Evolutionary conservation across 805 yeast species (phyloP).

Genomic region (Candida sanyiensis): DNA sequence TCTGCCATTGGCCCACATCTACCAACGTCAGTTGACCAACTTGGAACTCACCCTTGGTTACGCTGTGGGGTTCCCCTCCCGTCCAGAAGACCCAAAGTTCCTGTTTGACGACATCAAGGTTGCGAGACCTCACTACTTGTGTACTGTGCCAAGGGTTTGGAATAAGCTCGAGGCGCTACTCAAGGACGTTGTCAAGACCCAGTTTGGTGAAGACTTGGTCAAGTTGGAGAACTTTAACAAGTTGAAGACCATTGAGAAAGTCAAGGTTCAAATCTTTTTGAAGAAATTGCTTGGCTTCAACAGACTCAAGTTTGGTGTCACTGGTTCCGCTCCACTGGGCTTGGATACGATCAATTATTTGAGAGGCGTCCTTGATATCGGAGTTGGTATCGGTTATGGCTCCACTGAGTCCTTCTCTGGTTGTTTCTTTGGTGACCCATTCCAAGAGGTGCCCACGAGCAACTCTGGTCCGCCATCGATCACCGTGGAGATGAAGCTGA

Average conservation of each 20-base stretch:
- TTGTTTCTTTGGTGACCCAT: slow-evolving; percentile 35
- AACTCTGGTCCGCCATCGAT: slow-evolving; percentile 53
- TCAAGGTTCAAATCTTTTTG: slow-evolving; percentile 33
- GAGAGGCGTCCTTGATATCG: slow-evolving; percentile 46
- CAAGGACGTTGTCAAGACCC: slow-evolving; percentile 27
- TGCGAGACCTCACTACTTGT: slow-evolving; percentile 44
- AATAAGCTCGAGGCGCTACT: slow-evolving; percentile 54
- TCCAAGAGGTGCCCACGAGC: slow-evolving; percentile 36
- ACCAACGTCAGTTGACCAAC: slow-evolving; percentile 39
- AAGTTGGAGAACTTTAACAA: slow-evolving; percentile 2
- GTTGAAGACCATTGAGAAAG: slow-evolving; percentile 4
- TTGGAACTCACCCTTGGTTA: slow-evolving; percentile 41
- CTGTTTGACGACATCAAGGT: slow-evolving; percentile 51
- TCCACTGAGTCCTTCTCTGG: slow-evolving; percentile 68
- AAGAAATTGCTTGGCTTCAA: slow-evolving; percentile 40
- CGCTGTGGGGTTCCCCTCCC: slow-evolving; percentile 24
- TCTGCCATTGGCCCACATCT: slow-evolving; percentile 55
- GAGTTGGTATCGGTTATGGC: slow-evolving; percentile 56
- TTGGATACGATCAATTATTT: slow-evolving; percentile 53
- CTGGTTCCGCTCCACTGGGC: slow-evolving; percentile 70
- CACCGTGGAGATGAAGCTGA: slow-evolving; percentile 48
- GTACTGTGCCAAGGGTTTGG: slow-evolving; percentile 58
- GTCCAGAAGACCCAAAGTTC: slow-evolving; percentile 48
- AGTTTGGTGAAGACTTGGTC: slow-evolving; percentile 6
- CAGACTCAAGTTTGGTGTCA: slow-evolving; percentile 32